Conservation (phyloP, 768 basidiomycete species). For the Galerina marginata region DNA sequence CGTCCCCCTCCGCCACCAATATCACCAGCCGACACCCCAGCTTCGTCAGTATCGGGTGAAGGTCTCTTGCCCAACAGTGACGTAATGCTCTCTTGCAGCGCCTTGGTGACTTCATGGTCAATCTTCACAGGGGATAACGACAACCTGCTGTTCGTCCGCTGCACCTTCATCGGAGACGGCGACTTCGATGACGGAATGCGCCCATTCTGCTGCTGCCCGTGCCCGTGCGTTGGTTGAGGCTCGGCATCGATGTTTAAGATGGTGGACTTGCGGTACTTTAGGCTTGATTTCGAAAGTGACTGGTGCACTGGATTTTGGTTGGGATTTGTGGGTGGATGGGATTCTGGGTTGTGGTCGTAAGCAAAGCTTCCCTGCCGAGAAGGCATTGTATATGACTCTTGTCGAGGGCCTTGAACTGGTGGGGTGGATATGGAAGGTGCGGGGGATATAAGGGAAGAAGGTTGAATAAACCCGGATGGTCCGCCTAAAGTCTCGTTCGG, state of each 20-base stretch:
- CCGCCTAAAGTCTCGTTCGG: constrained; percentile 37
- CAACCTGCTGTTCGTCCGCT: constrained; percentile 23
- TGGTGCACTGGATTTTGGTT: neutral
- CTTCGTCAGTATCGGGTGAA: constrained; percentile 45
- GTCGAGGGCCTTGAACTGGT: constrained; percentile 1
- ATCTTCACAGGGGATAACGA: constrained; percentile 50
- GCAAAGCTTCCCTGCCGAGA: neutral
- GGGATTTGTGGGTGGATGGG: neutral
- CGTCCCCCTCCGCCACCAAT: constrained; percentile 17
- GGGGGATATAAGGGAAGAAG: constrained; percentile 15
- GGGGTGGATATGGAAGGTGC: neutral
- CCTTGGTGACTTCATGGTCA: constrained; percentile 55
- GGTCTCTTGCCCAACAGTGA: constrained; percentile 73
- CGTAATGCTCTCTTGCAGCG: constrained; percentile 71
- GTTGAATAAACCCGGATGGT: constrained; percentile 9
- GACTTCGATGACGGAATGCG: constrained; percentile 66
- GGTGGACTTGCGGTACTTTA: neutral
- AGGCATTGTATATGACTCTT: neutral
- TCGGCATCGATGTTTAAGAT: neutral
- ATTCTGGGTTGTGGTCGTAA: neutral
- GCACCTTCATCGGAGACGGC: constrained; percentile 56
- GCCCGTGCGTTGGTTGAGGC: neutral
- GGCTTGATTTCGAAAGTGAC: neutral
- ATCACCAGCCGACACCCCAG: constrained; percentile 13
- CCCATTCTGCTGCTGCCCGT: constrained; percentile 14